Evolutionary conservation across 148 eudicot genomes (phyloP).

Genomic region (Linanthus parryae): DNA sequence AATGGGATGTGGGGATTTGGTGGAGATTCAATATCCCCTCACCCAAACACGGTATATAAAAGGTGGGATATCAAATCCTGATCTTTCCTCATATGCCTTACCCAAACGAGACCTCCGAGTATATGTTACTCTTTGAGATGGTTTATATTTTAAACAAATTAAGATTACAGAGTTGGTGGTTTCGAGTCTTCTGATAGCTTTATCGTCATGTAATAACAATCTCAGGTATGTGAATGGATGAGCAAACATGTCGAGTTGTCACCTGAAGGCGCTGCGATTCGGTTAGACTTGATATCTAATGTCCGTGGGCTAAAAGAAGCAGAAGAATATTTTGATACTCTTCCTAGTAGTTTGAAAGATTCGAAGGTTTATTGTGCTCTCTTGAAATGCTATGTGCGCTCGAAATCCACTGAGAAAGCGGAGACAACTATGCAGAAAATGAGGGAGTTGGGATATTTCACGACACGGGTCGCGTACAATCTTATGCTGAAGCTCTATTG

Average conservation of each 20-base stretch:
- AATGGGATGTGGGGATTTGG: too few species aligned
- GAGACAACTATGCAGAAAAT: constrained; percentile 28
- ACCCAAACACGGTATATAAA: too few species aligned
- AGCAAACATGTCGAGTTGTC: background rate
- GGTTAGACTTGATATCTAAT: constrained; percentile 27
- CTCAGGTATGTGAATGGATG: constrained; percentile 30
- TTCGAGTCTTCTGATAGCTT: too few species aligned
- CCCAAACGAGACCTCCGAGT: too few species aligned
- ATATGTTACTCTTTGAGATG: too few species aligned
- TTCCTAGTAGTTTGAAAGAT: constrained; percentile 12
- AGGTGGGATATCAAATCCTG: too few species aligned
- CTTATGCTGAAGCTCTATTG: constrained; percentile 26
- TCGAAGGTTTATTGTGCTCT: constrained; percentile 35
- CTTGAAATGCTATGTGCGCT: constrained; percentile 23
- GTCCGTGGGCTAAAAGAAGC: constrained; percentile 36
- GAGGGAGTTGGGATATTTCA: constrained; percentile 13
- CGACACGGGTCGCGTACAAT: constrained; percentile 18
- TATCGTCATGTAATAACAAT: too few species aligned
- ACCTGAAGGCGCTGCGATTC: constrained; percentile 25
- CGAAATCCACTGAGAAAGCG: constrained; percentile 28
- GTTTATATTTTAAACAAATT: too few species aligned
- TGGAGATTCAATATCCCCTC: too few species aligned
- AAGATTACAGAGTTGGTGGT: too few species aligned
- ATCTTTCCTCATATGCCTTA: too few species aligned
- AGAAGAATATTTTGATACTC: constrained; percentile 27